Evolutionary conservation across 768 basidiomycete genomes (phyloP), one percentile per base, ranked within the genome.

Genomic region (Lentinula edodes): DNA sequence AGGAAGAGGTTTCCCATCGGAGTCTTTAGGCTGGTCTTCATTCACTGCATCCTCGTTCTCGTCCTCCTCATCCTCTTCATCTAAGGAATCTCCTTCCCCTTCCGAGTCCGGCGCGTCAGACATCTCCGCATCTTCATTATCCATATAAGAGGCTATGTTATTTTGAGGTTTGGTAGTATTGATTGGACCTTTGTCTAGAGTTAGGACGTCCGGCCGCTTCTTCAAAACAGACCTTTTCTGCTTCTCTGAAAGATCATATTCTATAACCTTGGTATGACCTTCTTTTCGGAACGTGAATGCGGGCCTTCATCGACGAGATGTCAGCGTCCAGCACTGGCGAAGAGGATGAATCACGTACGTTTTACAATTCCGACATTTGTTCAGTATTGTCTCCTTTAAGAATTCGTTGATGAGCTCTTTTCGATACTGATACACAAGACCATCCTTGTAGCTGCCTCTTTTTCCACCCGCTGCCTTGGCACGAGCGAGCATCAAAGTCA

Each of bases 251-350:
- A 98, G 81, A 67, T 95, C 95, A 69, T 93, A 92, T 75, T 98
- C 95, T 70, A 98, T 89, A 60, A 99, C 83, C 75, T 98, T 98
- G 55, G 90, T 93, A 72, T 91, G 81, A 0, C 92, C 93, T 69
- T 99, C 97, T 73, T 93, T 98, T 58, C 95, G 89, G 74, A 91
- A 93, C 0, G 94, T 93, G 71, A 92, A 95, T 2, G 83, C 87
- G 66, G 82, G 74, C 34, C 93, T 95, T 65, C 2, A 46, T 28
- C 28, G 28, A 28, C 53, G 41, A 13, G 20, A 42, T 61, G 34
- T 52, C 36, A 65, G 41, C 54, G 42, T 66, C 13, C 34, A 64
- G 43, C n/a, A 59, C 32, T 53, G 32, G 43, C 64, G 61, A 43
- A 42, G n/a, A 50, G 50, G n/a, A 83, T 90, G 75, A 70, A 95